These are phyloP conservation scores for Cyclotella distinguenda DNA, from an alignment of 108 stramenopile species.

Conservation along the genomic window DNA sequence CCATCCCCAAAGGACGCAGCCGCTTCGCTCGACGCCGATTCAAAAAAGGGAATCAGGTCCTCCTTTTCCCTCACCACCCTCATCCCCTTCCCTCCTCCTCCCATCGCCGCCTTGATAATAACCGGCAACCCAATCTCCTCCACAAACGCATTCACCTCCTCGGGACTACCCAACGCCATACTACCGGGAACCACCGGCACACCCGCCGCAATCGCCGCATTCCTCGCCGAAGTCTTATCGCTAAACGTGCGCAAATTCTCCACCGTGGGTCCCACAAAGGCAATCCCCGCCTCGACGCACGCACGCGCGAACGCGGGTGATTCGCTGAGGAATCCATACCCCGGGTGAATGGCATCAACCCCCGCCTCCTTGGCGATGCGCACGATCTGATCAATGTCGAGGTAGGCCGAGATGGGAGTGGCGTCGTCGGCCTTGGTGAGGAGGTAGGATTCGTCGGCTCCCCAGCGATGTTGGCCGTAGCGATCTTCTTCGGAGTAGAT, in stretches of 20 bases:
- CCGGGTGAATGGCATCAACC: conserved; percentile 91
- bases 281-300: conserved; percentile 70
- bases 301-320: conserved; percentile 77
- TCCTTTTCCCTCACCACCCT: conserved; percentile 68
- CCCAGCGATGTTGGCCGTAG: conserved; percentile 91
- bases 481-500: conserved; percentile 88
- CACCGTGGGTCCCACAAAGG: conserved; percentile 87
- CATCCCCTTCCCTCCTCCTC: conserved; percentile 96
- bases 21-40: conserved; percentile 75
- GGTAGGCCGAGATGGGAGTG: conserved; percentile 81
- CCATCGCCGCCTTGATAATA: conserved; percentile 91
- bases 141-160: conserved; percentile 57
- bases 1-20: conserved; percentile 84
- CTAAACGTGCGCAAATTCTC: conserved; percentile 79
- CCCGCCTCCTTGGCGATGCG: conserved; percentile 65
- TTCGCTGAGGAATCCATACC: conserved; percentile 84
- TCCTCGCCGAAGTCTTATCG: conserved; percentile 85
- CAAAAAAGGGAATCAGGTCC: conserved; percentile 63
- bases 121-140: conserved; percentile 77
- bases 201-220: conserved; percentile 69
- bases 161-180: conserved; percentile 42
- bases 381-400: conserved; percentile 77
- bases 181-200: conserved; percentile 91
- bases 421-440: conserved; percentile 49
- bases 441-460: conserved; percentile 81